Conservation (phyloP, 768 basidiomycete genomes). For the Leccinum barrowsii region DNA sequence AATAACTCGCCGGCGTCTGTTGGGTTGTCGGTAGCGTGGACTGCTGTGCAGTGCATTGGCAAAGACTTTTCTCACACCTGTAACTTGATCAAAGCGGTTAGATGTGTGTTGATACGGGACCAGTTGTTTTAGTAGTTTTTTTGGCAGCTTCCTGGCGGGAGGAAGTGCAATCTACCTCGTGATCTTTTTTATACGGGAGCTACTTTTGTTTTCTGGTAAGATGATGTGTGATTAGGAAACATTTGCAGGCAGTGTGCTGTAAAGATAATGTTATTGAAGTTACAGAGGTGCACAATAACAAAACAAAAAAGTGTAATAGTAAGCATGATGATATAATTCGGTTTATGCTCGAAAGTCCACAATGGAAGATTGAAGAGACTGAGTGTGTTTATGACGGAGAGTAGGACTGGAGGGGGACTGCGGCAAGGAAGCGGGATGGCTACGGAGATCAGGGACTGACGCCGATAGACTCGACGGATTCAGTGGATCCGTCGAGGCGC, state of each 20-base stretch:
- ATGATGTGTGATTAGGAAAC: not conserved
- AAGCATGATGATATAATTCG: constrained; percentile 15
- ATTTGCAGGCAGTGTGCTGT: not conserved
- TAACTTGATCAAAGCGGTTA: constrained; percentile 10
- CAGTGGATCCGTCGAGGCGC: constrained; percentile 4
- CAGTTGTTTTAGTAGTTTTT: constrained; percentile 9
- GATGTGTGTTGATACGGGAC: constrained; percentile 19
- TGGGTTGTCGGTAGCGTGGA: constrained; percentile 13
- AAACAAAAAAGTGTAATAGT: constrained; percentile 9
- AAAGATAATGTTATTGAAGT: constrained; percentile 12
- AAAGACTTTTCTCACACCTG: constrained; percentile 8
- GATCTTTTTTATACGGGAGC: not conserved
- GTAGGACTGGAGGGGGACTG: constrained; percentile 12
- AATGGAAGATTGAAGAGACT: constrained; percentile 9
- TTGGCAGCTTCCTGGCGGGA: constrained; percentile 6
- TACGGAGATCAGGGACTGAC: constrained; percentile 26
- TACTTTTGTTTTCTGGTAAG: not conserved
- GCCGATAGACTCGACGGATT: constrained; percentile 17
- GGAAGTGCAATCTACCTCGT: constrained; percentile 5
- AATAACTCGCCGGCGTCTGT: constrained; percentile 14
- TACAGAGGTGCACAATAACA: constrained; percentile 25
- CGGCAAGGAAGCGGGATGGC: constrained; percentile 9
- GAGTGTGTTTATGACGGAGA: constrained; percentile 10
- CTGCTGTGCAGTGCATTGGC: constrained; percentile 19
- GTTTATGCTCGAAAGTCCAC: constrained; percentile 28